A percentile compares a stretch with the other conserved stretches of the same genome.
These are phyloP conservation scores for Thermothielavioides terrestris DNA, from an alignment of 495 filamentous ascomycete species.

Conservation along the genomic window DNA sequence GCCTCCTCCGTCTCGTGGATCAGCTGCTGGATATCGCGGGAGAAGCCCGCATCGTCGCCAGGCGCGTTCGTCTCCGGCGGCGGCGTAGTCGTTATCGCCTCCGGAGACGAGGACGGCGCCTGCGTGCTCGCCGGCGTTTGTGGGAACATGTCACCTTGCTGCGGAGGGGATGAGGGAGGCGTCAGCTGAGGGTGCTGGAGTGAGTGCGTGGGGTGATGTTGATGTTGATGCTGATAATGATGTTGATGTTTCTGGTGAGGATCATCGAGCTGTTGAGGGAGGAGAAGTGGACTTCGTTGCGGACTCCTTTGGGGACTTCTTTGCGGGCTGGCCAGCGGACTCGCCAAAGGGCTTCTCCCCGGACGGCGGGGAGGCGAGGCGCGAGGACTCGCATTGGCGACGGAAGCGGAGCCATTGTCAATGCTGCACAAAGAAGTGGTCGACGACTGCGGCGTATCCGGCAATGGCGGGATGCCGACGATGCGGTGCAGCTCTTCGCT, in stretches of 20 bases:
- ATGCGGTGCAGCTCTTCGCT: conserved; percentile 36
- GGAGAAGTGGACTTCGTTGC: conserved; percentile 19
- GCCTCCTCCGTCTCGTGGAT: conserved; percentile 40
- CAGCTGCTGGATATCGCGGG: conserved; percentile 33
- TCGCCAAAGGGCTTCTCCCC: conserved; percentile 7
- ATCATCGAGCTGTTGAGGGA: conserved; percentile 18
- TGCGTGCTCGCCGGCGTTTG: neutral
- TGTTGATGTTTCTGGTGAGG: too few relatives aligned
- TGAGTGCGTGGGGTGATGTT: too few relatives aligned
- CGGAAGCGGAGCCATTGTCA: conserved; percentile 21
- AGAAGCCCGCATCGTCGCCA: conserved; percentile 1
- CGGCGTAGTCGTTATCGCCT: neutral
- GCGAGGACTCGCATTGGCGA: conserved; percentile 14
- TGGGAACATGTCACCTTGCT: conserved; percentile 3
- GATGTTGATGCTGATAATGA: too few relatives aligned
- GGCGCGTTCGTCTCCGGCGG: neutral
- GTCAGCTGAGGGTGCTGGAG: conserved; percentile 4
- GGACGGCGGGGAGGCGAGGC: conserved; percentile 18
- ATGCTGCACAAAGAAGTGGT: conserved; percentile 40
- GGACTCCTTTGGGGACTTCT: conserved; percentile 19
- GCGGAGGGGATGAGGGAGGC: conserved; percentile 13
- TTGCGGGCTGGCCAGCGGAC: conserved; percentile 9
- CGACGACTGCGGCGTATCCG: conserved; percentile 40
- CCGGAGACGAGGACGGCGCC: neutral
- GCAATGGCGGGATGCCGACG: conserved; percentile 32